These are phyloP conservation scores for Mycena venus DNA, from an alignment of 768 basidiomycete genomes.

Conservation along the genomic window DNA sequence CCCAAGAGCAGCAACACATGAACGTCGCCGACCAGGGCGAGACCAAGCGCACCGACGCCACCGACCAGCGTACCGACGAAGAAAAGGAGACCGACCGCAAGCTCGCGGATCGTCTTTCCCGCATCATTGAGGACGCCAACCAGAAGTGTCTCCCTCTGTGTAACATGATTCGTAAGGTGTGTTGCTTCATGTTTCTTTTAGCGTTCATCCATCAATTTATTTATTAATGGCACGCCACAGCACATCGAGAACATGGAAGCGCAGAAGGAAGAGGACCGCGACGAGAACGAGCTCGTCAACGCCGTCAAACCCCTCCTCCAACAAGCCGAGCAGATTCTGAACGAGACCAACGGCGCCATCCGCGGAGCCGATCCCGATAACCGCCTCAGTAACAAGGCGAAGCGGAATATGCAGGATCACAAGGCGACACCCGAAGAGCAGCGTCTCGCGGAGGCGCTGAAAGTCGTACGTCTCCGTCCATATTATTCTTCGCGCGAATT, in stretches of 20 bases:
- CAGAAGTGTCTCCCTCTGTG: constrained; percentile 39
- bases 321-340: constrained; percentile 36
- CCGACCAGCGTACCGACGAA: neutral
- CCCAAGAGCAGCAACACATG: neutral
- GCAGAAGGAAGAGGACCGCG: neutral
- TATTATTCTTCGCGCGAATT: neutral
- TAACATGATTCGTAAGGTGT: constrained; percentile 54
- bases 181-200: neutral
- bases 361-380: constrained; percentile 54
- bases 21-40: neutral
- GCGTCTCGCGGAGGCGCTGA: constrained; percentile 53
- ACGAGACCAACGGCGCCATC: constrained; percentile 53
- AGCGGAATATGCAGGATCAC: constrained; percentile 43
- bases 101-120: neutral
- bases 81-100: neutral
- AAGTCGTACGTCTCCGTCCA: constrained; percentile 8
- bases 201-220: neutral
- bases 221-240: constrained; percentile 23
- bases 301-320: neutral
- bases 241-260: constrained; percentile 47
- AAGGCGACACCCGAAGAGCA: constrained; percentile 45
- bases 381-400: constrained; percentile 48
- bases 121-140: constrained; percentile 48
- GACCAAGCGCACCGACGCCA: no score
- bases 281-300: neutral